Conservation (phyloP, 805 yeast genomes). For the Candida silvatica region DNA sequence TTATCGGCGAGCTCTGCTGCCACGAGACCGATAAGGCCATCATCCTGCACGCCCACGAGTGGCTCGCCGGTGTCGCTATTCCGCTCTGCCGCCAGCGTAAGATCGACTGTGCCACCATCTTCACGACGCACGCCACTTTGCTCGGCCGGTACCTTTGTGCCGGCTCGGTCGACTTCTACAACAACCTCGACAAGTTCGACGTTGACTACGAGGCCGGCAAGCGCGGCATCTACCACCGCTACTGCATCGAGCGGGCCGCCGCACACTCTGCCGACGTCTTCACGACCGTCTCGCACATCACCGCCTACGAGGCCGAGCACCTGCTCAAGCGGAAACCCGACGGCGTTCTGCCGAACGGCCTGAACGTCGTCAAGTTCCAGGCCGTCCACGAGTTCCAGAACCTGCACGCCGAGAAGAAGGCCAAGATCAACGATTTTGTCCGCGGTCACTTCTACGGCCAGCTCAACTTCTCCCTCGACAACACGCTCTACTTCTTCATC, state of each 20-base stretch:
- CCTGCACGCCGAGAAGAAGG: conserved; percentile 86
- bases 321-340: conserved; percentile 92
- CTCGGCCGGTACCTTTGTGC: conserved; percentile 95
- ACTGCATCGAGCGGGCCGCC: conserved; percentile 94
- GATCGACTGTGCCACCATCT: conserved; percentile 89
- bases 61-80: conserved; percentile 95
- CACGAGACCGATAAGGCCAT: conserved; percentile 83
- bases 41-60: conserved; percentile 92
- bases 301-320: conserved; percentile 94
- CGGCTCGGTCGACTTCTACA: conserved; percentile 92
- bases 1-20: conserved; percentile 85
- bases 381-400: conserved; percentile 98
- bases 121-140: conserved; percentile 95
- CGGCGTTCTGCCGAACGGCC: conserved; percentile 95
- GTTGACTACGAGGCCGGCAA: conserved; percentile 98
- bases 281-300: conserved; percentile 94
- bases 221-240: conserved; percentile 94
- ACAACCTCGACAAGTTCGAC: conserved; percentile 78
- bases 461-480: conserved; percentile 88
- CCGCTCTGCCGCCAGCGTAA: conserved; percentile 88
- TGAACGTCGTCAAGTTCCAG: conserved; percentile 90
- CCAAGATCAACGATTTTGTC: conserved; percentile 85
- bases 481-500: conserved; percentile 89
- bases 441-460: conserved; percentile 97
- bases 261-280: conserved; percentile 95